Conservation (phyloP, 345 rosid genomes). For the Citrus sinensis region DVS_A1.0 CM039163.1:9040001-9040500, state of each 20-base stretch:
- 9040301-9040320: not conserved
- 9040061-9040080: conserved; percentile 97
- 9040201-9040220: not conserved
- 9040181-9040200: not conserved
- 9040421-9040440: not conserved
- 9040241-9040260: conserved; percentile 4
- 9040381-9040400: not conserved
- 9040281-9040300: not conserved
- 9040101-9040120: conserved; percentile 87
- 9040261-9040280: not conserved
- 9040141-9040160: conserved; percentile 51
- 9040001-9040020: conserved; percentile 92
- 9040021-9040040: conserved; percentile 97
- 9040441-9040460: not conserved
- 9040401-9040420: not conserved
- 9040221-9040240: not conserved
- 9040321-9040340: not conserved
- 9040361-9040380: not conserved
- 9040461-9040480: not conserved
- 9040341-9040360: not conserved
- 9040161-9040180: not conserved
- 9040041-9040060: conserved; percentile 88
- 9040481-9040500: not conserved
- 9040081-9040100: conserved; percentile 98
- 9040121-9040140: conserved; percentile 90